Evolutionary conservation across 176 grass and related monocot species (phyloP), one percentile per base, ranked within the genome.

Genomic region (Oryza meridionalis): DNA sequence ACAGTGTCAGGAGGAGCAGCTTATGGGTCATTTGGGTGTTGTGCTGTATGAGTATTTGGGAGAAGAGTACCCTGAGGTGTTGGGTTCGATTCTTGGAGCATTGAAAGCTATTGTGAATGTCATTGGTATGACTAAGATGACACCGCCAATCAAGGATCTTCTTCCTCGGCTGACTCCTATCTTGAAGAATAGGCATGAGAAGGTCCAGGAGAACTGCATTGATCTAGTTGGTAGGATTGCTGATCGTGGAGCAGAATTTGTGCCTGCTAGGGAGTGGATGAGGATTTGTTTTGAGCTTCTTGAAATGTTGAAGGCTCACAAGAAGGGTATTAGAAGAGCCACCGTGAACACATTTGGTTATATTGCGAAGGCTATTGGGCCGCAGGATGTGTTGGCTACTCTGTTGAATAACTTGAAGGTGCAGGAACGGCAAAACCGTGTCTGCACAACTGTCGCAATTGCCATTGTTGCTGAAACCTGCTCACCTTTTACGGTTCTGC

Each of bases 41-140:
- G 93, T 98, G 62, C 74, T 96, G 29, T 98, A 98, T 49, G 96
- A 98, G 82, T 98, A 98, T 78, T 84, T 98, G 76, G 96, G 96
- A 61, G 96, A 98, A 77, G 96, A 98, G 67, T 98, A 98, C 75
- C 96, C 96, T 83, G 96, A 98, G 75, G 96, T 98, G 45, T 81
- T 98, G 85, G 96, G 96, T 64, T 98, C 96, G 1, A 98, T 98
- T 69, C 81, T 98, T n/a, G 96, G 96, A 77, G 96, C 96, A 37
- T 70, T 98, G 84, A 98, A 98, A 72, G 96, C 96, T 80, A 98
- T 98, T 1, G 96, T 98, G 32, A 98, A 98, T 76, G 96, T 98
- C 37, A 95, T 98, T 67, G 96, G 96, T 88, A 98, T 98, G 96
- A 95, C 91, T 77, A 98, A 98, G 80, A 98, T 98, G 96, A 98